These are phyloP conservation scores for Exophiala mesophila DNA, from an alignment of 2,329 filamentous ascomycete genomes.

Conservation along the genomic window DNA sequence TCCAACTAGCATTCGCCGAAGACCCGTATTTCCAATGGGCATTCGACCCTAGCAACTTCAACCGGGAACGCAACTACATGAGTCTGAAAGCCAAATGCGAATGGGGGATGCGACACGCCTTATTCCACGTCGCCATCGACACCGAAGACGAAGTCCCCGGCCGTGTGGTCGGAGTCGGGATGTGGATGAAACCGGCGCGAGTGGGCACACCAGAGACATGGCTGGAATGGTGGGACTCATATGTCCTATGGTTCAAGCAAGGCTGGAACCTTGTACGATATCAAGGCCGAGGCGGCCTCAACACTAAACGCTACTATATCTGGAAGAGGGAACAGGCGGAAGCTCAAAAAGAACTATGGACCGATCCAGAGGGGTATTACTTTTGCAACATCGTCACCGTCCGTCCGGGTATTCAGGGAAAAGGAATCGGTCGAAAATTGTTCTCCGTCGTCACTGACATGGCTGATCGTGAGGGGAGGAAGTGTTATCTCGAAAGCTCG, in stretches of 20 bases:
- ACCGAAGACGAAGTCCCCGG: slow-evolving; percentile 32
- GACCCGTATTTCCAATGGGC: slow-evolving; percentile 66
- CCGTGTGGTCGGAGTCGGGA: slow-evolving; percentile 63
- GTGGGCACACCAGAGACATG: slow-evolving; percentile 50
- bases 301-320: slow-evolving; percentile 63
- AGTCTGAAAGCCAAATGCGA: slow-evolving; percentile 62
- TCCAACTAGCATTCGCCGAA: slow-evolving; percentile 61
- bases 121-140: slow-evolving; percentile 67
- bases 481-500: slow-evolving; percentile 67
- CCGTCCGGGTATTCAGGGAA: slow-evolving; percentile 58
- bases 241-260: slow-evolving; percentile 63
- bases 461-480: slow-evolving; percentile 60
- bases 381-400: slow-evolving; percentile 74
- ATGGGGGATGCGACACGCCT: slow-evolving; percentile 65
- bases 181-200: slow-evolving; percentile 62
- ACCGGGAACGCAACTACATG: slow-evolving; percentile 54
- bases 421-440: slow-evolving; percentile 60
- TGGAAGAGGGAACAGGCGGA: slow-evolving; percentile 64
- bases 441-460: slow-evolving; percentile 59
- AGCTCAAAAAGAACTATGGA: slow-evolving; percentile 61
- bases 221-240: slow-evolving; percentile 58
- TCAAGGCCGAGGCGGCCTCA: slow-evolving; percentile 61
- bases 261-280: slow-evolving; percentile 63
- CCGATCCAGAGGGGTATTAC: slow-evolving; percentile 63
- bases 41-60: slow-evolving; percentile 55